phyloP scores from a whole-genome alignment of 139 green algal species.

The Trebouxia sp. region DNA sequence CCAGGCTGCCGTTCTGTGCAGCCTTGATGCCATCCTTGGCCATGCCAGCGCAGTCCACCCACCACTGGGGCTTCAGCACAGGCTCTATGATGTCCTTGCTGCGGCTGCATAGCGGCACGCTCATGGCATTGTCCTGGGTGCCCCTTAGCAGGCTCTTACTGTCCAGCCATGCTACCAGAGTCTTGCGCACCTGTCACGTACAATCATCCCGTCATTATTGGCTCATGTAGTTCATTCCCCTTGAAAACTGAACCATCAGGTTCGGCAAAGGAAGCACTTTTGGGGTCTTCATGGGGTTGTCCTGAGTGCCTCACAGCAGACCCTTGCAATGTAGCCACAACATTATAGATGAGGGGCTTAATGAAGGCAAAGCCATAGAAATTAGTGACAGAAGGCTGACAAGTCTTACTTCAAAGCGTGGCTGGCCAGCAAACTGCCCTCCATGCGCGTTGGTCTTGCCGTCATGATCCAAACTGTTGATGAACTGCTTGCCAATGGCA shows the following conservation, averaged over 20 bases:
- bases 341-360: background rate
- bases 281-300: no score
- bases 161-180: slow-evolving; percentile 86
- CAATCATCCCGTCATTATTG: no score
- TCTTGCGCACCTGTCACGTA: slow-evolving; percentile 65
- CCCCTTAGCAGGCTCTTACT: slow-evolving; percentile 83
- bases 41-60: slow-evolving; percentile 90
- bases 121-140: slow-evolving; percentile 90
- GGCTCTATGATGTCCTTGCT: slow-evolving; percentile 99
- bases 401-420: slow-evolving; percentile 77
- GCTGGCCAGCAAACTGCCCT: slow-evolving; percentile 85
- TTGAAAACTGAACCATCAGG: background rate
- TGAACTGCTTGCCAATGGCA: slow-evolving; percentile 79
- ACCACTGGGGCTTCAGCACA: slow-evolving; percentile 96
- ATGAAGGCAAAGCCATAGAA: no score
- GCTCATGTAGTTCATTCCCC: background rate
- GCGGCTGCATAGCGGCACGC: slow-evolving; percentile 89
- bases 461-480: slow-evolving; percentile 96
- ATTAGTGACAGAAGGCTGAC: background rate
- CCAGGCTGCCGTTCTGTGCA: slow-evolving; percentile 76
- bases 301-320: background rate
- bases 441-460: slow-evolving; percentile 80
- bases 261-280: background rate
- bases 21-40: slow-evolving; percentile 72
- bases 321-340: background rate